Conservation (phyloP, 768 basidiomycete genomes). For the Lactifluus echinatus region DNA sequence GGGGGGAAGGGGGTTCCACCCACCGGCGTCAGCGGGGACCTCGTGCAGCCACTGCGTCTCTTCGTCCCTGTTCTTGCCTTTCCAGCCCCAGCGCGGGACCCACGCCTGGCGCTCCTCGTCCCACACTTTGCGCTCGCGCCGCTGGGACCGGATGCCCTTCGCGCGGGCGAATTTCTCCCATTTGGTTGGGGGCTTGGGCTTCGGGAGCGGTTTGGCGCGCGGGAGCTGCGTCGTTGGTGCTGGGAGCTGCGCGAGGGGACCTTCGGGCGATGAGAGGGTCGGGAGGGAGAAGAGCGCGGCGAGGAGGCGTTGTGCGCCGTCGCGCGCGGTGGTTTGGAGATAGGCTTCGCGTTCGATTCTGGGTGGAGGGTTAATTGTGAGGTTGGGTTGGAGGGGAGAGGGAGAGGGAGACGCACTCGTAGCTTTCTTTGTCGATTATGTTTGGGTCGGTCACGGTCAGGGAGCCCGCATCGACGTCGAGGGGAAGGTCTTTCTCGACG, state of each 20-base stretch:
- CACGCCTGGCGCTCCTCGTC: conserved; percentile 93
- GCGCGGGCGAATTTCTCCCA: conserved; percentile 95
- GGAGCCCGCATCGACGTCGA: conserved; percentile 75
- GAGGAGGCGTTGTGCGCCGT: conserved; percentile 76
- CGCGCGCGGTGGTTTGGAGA: conserved; percentile 68
- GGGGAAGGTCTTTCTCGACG: conserved; percentile 72
- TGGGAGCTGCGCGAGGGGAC: conserved; percentile 78
- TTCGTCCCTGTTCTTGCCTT: conserved; percentile 79
- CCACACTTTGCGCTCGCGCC: conserved; percentile 75
- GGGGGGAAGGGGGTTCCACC: conserved; percentile 22
- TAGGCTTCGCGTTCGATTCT: conserved; percentile 77
- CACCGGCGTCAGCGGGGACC: conserved; percentile 81
- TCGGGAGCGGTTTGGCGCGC: conserved; percentile 86
- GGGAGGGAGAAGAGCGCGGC: conserved; percentile 77
- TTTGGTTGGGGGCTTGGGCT: conserved; percentile 87
- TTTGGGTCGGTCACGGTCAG: conserved; percentile 84
- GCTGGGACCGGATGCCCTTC: conserved; percentile 84
- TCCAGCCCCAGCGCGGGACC: conserved; percentile 84
- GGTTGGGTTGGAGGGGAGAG: not conserved
- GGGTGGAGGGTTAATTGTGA: not conserved
- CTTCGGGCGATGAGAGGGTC: conserved; percentile 62
- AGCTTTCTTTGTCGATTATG: conserved; percentile 75
- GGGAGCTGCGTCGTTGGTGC: conserved; percentile 70
- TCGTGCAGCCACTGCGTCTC: conserved; percentile 91
- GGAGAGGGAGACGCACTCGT: conserved; percentile 46